Evolutionary conservation across 805 yeast species (phyloP), one percentile per base, ranked within the genome.

Genomic region (Saccharomycopsis sp.): DNA sequence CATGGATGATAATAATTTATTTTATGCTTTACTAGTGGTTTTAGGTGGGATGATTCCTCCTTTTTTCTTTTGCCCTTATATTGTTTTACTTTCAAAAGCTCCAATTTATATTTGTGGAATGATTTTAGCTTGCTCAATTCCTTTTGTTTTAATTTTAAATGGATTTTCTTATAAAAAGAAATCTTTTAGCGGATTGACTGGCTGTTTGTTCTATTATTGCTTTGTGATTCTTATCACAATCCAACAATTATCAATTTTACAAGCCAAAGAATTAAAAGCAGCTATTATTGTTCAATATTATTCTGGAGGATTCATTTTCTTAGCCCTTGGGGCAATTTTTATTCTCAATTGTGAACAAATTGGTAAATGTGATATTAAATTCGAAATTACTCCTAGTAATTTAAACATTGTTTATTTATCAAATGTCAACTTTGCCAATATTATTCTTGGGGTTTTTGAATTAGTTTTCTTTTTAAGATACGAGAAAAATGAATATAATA

Each of bases 391-490:
- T 21, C 5, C 26, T 1, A 14, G 30, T 25, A 20, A 32, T 17
- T 30, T 36, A 23, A 44, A 32, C 15, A 12, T 25, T 8, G 20
- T 44, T 15, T 44, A 21, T 18, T 21, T 44, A 14, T 27, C 30
- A 13, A 25, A 32, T 3, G 18, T 33, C 19, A 41, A 41, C 21
- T 15, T 36, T 4, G 19, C 29, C 35, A 44, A 40, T 19, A n/a
- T 44, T 10, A 25, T 44, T 4, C 20, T 44, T 32, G 47, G 47
- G 9, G 15, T 27, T 17, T 13, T 40, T 21, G 41, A 44, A 19
- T 13, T 41, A 10, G 38, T 30, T 9, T 37, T 36, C 26, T 40
- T 39, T 20, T 10, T 21, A 2, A 34, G 23, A 25, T 21, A 36
- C 14, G 31, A 39, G 17, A 5, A 28, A 5, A 31, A 14, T 18